Evolutionary conservation across 352 stramenopile genomes (phyloP).

Genomic region (Saprolegnia diclina): DNA sequence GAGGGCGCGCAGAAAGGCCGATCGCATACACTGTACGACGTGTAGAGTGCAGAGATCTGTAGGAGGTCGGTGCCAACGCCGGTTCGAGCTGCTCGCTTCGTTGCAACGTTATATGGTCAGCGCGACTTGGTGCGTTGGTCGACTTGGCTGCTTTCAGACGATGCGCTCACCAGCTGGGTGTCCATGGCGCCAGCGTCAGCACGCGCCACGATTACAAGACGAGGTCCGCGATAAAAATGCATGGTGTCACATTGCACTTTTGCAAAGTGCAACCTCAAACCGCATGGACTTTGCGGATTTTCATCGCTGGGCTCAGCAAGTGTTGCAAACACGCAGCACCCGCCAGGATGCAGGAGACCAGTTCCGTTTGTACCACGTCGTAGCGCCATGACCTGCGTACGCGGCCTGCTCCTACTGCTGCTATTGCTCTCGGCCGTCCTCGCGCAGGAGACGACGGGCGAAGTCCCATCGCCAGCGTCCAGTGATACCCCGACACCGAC

Average conservation of each 20-base stretch:
- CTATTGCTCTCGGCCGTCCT: neutral
- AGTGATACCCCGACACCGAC: neutral
- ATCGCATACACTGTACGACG: no score
- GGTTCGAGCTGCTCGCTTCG: no score
- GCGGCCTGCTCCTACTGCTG: neutral
- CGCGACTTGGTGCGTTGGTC: no score
- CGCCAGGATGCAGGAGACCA: neutral
- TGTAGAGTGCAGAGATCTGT: no score
- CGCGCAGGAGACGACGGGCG: neutral
- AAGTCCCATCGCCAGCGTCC: neutral
- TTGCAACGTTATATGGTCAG: no score
- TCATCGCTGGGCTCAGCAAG: neutral
- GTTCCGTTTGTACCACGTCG: constrained; percentile 4
- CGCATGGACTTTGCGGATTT: neutral
- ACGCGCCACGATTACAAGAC: no score
- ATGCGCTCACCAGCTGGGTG: no score
- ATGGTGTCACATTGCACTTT: constrained; percentile 10
- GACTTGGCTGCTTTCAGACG: no score
- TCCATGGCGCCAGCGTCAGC: no score
- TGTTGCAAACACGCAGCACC: constrained; percentile 14
- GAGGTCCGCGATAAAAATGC: constrained; percentile 1
- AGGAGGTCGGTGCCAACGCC: no score
- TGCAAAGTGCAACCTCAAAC: neutral
- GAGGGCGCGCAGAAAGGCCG: no score
- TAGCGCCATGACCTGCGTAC: neutral